These are phyloP conservation scores for Aureobasidium pullulans DNA, from an alignment of 2,329 filamentous ascomycete genomes.

Conservation along the genomic window DNA sequence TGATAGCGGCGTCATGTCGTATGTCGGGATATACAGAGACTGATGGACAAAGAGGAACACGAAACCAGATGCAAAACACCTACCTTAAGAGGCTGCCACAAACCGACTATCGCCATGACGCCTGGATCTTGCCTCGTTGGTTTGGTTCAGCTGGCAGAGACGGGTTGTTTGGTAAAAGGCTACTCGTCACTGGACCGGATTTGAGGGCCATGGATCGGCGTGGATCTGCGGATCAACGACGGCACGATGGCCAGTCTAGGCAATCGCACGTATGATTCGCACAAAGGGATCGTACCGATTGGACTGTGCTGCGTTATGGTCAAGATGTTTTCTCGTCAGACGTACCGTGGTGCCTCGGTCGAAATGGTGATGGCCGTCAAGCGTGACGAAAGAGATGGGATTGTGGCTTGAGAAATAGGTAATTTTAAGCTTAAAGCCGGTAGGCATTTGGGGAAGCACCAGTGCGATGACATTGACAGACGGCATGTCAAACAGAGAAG, in stretches of 20 bases:
- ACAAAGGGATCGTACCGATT: neutral
- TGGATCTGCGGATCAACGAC: slow-evolving; percentile 5
- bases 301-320: neutral
- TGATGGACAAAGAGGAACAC: neutral
- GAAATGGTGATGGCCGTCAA: neutral
- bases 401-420: neutral
- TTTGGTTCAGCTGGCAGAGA: neutral
- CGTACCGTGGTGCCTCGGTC: neutral
- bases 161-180: neutral
- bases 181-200: neutral
- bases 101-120: neutral
- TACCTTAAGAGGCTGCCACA: neutral
- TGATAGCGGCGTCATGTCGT: neutral
- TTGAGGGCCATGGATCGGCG: neutral
- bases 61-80: neutral
- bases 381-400: neutral
- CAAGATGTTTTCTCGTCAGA: neutral
- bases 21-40: neutral
- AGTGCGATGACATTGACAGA: neutral
- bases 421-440: slow-evolving; percentile 4
- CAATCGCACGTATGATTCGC: neutral
- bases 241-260: neutral
- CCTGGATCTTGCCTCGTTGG: neutral
- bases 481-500: no score
- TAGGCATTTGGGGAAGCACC: neutral